Base-by-base conservation (phyloP, 1,284 basidiomycete genomes). In the Apiotrichum sp. region DNA sequence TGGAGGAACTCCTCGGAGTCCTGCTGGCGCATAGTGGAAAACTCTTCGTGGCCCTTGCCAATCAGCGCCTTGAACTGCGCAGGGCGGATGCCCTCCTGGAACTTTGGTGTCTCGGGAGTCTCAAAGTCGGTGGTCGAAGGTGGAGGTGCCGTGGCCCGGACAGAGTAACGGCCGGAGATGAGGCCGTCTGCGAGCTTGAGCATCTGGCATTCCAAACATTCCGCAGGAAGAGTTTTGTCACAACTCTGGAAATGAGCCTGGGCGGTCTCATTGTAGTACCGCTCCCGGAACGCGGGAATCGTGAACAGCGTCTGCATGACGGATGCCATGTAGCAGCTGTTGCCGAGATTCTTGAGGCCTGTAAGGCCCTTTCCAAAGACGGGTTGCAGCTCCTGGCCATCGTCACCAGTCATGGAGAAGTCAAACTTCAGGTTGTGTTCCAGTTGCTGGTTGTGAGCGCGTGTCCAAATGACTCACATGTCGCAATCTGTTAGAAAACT, bases 301-400 rank as follows among this genome's bases (percentile, higher is more conserved):
- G 91, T 80, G 77, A 97, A 97, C 1, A 98, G 67, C 0, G 84
- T 83, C 78, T 98, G 95, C 0, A 98, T 76, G 16, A 93, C 87
- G 0, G 93, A 97, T 0, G 93, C 90, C 85, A 98, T 91, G 78
- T 98, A 98, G 74, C 96, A 98, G 75, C 92, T 91, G 77, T 98
- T 98, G 1, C 95, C 96, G 1, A 99, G 83, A 72, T 99, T 98
- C 43, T 84, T 80, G 1, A 98, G 78, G 2, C 95, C 96, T 0
- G 95, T 98, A 41, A 93, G 75, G 0, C 89, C 90, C 1, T 87
- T 84, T 0, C 95, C 96, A 69, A 88, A 95, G 11, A 97, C 77
- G 0, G 93, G 93, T 69, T 90, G 83, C 6, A 98, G 80, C 8
- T 89, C 86, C 52, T 87, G 86, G 8, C 93, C 95, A 53, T 91